These are phyloP conservation scores for Venturiaceae sp. DNA, from an alignment of 2,329 filamentous ascomycete genomes.

Conservation along the genomic window DNA sequence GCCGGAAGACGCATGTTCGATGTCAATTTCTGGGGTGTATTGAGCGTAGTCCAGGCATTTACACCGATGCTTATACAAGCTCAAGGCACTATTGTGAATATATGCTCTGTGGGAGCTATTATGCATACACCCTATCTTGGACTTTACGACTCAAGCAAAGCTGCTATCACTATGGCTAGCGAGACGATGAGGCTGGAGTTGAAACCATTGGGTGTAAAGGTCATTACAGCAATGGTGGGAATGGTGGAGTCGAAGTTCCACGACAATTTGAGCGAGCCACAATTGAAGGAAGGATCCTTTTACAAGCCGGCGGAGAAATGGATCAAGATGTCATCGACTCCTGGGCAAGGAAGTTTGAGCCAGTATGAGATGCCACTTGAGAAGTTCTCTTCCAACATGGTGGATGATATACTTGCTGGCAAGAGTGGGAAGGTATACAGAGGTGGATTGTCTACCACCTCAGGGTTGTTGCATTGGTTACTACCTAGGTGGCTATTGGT, in stretches of 20 bases:
- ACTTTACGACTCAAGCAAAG: slow-evolving; percentile 19
- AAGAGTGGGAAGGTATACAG: background rate
- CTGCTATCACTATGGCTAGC: slow-evolving; percentile 21
- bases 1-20: slow-evolving; percentile 29
- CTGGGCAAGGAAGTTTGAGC: background rate
- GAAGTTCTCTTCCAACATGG: background rate
- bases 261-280: background rate
- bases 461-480: background rate
- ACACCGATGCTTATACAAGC: slow-evolving; percentile 12
- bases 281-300: background rate
- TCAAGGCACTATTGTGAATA: slow-evolving; percentile 25
- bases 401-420: background rate
- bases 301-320: slow-evolving; percentile 3
- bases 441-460: background rate
- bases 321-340: background rate
- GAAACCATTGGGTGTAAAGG: slow-evolving; percentile 14
- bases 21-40: slow-evolving; percentile 30
- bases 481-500: background rate
- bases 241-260: background rate
- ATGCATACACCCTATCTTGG: slow-evolving; percentile 22
- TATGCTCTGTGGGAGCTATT: slow-evolving; percentile 23
- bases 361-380: background rate
- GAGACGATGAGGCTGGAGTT: slow-evolving; percentile 16
- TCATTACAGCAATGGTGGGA: slow-evolving; percentile 8
- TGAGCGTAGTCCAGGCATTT: slow-evolving; percentile 30